A percentile compares a stretch with the other conserved stretches of the same genome.
phyloP scores from a whole-genome alignment of 2,329 filamentous ascomycete genomes.

The Elsinoe batatas region DNA sequence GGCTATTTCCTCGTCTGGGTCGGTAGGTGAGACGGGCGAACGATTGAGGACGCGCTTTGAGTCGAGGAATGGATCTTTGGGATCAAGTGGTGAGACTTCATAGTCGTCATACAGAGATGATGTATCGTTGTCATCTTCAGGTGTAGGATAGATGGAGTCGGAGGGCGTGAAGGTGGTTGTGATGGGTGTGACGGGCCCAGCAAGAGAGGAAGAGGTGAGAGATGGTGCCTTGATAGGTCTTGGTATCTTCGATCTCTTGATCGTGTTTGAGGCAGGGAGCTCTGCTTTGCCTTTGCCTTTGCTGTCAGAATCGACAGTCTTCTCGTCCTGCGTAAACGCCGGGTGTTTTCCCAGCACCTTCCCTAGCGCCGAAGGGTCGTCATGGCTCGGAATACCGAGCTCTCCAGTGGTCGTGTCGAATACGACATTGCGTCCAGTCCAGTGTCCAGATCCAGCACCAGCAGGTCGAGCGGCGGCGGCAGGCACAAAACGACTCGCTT shows the following conservation, averaged over 20 bases:
- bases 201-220: neutral
- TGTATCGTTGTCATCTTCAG: neutral
- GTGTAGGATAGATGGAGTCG: neutral
- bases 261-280: neutral
- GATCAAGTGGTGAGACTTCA: conserved; percentile 2
- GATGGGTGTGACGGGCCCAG: conserved; percentile 1
- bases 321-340: neutral
- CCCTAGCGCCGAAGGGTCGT: neutral
- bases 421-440: neutral
- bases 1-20: conserved; percentile 6
- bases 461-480: neutral
- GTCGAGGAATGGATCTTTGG: neutral
- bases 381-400: neutral
- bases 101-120: neutral
- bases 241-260: neutral
- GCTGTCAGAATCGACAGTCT: neutral
- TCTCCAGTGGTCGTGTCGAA: conserved; percentile 10
- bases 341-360: conserved; percentile 5
- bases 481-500: neutral
- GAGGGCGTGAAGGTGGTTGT: neutral
- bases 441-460: neutral
- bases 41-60: neutral
- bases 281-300: neutral
- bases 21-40: neutral
- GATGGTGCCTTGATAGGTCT: neutral